phyloP scores from a whole-genome alignment of 2,329 filamentous ascomycete species.

The Venturiaceae sp. region DNA sequence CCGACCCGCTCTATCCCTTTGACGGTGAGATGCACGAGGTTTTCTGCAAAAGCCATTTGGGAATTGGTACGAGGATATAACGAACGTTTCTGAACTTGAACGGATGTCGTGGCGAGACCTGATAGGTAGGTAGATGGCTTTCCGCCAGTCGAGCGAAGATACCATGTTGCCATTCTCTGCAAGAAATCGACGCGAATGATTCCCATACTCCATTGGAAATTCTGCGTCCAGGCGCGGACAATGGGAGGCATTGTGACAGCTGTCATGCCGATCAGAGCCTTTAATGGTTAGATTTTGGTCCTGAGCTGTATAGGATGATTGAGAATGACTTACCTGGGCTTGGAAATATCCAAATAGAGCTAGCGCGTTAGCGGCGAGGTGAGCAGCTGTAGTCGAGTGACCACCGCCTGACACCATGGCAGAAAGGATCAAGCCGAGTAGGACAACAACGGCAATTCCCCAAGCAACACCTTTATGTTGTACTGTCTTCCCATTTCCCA shows the following conservation, averaged over 20 bases:
- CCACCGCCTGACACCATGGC: constrained; percentile 83
- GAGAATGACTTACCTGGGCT: constrained; percentile 53
- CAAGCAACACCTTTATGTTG: constrained; percentile 82
- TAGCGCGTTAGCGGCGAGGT: constrained; percentile 85
- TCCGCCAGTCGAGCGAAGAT: constrained; percentile 86
- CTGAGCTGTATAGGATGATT: too few relatives aligned
- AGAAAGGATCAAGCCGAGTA: constrained; percentile 71
- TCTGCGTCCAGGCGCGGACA: constrained; percentile 87
- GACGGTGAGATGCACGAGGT: constrained; percentile 39
- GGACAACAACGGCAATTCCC: constrained; percentile 79
- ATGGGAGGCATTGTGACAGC: constrained; percentile 76
- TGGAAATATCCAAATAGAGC: constrained; percentile 96
- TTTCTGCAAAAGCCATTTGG: constrained; percentile 13
- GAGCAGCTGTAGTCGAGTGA: constrained; percentile 87
- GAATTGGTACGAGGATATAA: constrained; percentile 21
- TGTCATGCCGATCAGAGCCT: constrained; percentile 59
- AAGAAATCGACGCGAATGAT: constrained; percentile 83
- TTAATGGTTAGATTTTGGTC: too few relatives aligned
- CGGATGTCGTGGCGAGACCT: constrained; percentile 64
- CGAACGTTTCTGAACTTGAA: constrained; percentile 65
- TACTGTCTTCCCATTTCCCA: constrained; percentile 89
- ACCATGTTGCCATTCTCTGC: constrained; percentile 87
- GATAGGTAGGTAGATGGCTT: constrained; percentile 71
- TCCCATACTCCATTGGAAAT: constrained; percentile 98
- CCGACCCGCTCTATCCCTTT: constrained; percentile 83